Evolutionary conservation across 2,329 filamentous ascomycete genomes (phyloP), one percentile per base, ranked within the genome.

Genomic region (Colletotrichum sp.): DNA sequence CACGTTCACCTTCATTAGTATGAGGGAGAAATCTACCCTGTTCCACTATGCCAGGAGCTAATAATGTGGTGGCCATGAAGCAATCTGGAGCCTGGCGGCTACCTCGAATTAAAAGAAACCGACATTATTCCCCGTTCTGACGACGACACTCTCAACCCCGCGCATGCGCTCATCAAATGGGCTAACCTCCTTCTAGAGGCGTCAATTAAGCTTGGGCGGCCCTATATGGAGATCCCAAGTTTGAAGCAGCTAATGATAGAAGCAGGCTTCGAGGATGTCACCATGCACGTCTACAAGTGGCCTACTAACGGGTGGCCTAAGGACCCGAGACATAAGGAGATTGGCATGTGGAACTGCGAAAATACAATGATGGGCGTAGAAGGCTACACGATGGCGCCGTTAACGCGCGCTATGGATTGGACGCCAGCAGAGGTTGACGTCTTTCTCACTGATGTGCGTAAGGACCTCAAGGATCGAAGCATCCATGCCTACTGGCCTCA

Each of bases 81-180:
- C 31, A 8, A 43, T 70, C 78, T 84, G 9, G 79, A 78, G 21
- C 85, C 85, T 1, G 86, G 85, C 31, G 86, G 84, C 55, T 85
- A 80, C 78, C 77, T 86, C 21, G 86, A 88, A 71, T 63, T 84
- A 18, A 51, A 74, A 9, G 72, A 74, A 55, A 27, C 62, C 29
- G 36, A 59, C 47, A 36, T 74, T 5, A 36, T 62, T 29, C 38
- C 70, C 2, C 36, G 76, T 0, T 62, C 58, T 0, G 58, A 62
- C 15, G 58, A 62, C 15, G 58, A 13, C 9, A 62, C 58, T 6
- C 79, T 87, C 65, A 51, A 31, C 2, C 79, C 79, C 5, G 83
- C 80, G 2, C 80, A 79, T 3, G 78, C 85, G 21, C 65, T 77
- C 0, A 74, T 81, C 5, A 51, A 27, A 69, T 83, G 80, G 78